Base-by-base conservation (phyloP, 257 asterid genomes). In the Avicennia marina region DNA sequence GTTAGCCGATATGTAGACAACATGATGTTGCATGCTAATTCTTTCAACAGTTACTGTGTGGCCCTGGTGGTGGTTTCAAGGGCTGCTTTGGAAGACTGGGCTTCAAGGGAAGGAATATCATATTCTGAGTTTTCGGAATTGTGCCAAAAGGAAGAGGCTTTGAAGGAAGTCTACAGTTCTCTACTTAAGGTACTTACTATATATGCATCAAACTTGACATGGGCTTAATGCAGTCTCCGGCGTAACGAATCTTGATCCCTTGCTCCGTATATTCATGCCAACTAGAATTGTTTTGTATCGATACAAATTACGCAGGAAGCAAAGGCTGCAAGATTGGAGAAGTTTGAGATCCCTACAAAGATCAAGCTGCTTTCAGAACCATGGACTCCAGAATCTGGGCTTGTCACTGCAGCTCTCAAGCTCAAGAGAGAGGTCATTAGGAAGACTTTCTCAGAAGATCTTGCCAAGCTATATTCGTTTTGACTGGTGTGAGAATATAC, bases 301-400 rank as follows among this genome's bases (percentile, higher is more conserved):
- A 50, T 1, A 3, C 21, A 38, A 57, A 16, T 51, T 12, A 12
- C 66, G 64, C 78, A 90, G 98, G 93, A 74, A 49, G 98, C 79
- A 26, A 87, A 85, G 66, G 83, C 74, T 15, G 91, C 95, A 11
- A 80, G 26, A 74, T 56, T 91, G 81, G 96, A 91, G 77, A 91
- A 78, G 71, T 87, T 79, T 33, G 98, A 87, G 73, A 70, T 71
- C 47, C 98, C 98, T 41, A 83, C 82, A 34, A 85, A 75, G 86
- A 83, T 91, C 72, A 83, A 87, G 63, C 31, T 91, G 71, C 62
- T 91, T 56, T 63, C 95, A 0, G 96, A 91, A 26, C 77, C 91
- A 1, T 91, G 98, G 98, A 87, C 96, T 17, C 96, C 95, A 1
- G 98, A 91, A 67, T 83, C 93, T 4, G 98, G 95, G 31, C 87